Evolutionary conservation across 2,329 filamentous ascomycete species (phyloP), one percentile per base, ranked within the genome.

Genomic region (Claviceps fusiformis): DNA sequence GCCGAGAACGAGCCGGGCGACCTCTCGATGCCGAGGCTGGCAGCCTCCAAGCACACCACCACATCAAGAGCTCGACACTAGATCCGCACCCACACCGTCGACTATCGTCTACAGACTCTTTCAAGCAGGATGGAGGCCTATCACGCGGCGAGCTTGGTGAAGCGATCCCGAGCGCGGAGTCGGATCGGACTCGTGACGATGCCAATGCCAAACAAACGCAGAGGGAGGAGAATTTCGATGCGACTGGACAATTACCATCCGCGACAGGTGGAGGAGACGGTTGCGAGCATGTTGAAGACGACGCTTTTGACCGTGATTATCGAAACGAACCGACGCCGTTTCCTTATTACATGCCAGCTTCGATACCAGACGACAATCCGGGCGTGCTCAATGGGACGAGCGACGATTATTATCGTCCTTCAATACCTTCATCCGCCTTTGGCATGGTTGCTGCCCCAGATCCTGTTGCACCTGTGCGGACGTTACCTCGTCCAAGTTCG

Each of bases 321-420:
- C 49, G 37, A 41, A 39, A 52, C 4, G 54, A 56, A n/a, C 24
- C 50, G 24, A 44, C 55, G 17, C 51, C 55, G 2, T 54, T 54
- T 49, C 56, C 56, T 10, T 57, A 61, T 39, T 59, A 62, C 53
- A 62, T 65, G 61, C 65, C 65, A 17, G 61, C 62, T 47, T 58
- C 61, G n/a, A 59, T 63, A 10, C 58, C 55, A 5, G 61, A 65
- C 54, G 62, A 65, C 35, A 64, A 67, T 24, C 62, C 65, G 35
- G 65, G 63, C 46, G 64, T 67, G 44, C 67, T 69, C 47, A 64
- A 61, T 54, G 70, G 67, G 43, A 68, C 64, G 44, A 73, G 65
- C 53, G 69, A 70, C 47, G 70, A 73, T 56, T 73, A 73, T 57
- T 73, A 73, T 59, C 71, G 69, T 51, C 65, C 68, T 13, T 67